phyloP scores from a whole-genome alignment of 805 yeast genomes.

The Candida nanaspora region DNA sequence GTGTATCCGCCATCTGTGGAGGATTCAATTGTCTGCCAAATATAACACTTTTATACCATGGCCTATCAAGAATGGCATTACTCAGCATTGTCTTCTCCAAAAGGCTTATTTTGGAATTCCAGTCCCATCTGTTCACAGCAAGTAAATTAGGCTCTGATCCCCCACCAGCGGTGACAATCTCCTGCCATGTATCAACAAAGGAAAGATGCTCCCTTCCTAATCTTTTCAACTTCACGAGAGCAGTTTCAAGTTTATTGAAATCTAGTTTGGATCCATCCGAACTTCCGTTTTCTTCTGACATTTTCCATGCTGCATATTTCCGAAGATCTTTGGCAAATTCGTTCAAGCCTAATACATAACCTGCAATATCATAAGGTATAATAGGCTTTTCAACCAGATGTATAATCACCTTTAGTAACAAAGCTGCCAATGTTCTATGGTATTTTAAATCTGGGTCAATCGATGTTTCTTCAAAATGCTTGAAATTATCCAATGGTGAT shows the following conservation, averaged over 20 bases:
- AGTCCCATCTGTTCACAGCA: constrained; percentile 67
- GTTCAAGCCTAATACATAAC: constrained; percentile 37
- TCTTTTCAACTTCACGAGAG: constrained; percentile 30
- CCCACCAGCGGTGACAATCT: constrained; percentile 39
- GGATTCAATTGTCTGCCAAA: constrained; percentile 63
- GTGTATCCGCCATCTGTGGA: constrained; percentile 32
- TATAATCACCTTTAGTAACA: constrained; percentile 47
- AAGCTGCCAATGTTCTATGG: constrained; percentile 49
- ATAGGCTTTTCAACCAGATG: constrained; percentile 68
- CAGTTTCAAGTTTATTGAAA: constrained; percentile 19
- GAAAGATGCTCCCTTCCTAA: constrained; percentile 41
- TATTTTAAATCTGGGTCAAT: constrained; percentile 52
- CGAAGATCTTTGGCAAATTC: constrained; percentile 41
- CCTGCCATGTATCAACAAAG: constrained; percentile 62
- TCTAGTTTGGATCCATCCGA: constrained; percentile 11
- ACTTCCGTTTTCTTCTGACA: not conserved
- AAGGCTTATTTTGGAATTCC: constrained; percentile 62
- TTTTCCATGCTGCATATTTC: constrained; percentile 22
- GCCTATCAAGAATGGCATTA: constrained; percentile 40
- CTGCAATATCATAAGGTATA: constrained; percentile 56
- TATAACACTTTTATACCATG: constrained; percentile 60
- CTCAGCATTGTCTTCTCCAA: constrained; percentile 49
- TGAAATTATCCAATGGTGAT: constrained; percentile 61
- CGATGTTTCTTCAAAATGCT: constrained; percentile 36
- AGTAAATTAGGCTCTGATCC: constrained; percentile 70